Percentiles rank a stretch among this genome's conserved stretches.
Conservation (phyloP, 768 basidiomycete species). For the Cyathus striatus region DNA sequence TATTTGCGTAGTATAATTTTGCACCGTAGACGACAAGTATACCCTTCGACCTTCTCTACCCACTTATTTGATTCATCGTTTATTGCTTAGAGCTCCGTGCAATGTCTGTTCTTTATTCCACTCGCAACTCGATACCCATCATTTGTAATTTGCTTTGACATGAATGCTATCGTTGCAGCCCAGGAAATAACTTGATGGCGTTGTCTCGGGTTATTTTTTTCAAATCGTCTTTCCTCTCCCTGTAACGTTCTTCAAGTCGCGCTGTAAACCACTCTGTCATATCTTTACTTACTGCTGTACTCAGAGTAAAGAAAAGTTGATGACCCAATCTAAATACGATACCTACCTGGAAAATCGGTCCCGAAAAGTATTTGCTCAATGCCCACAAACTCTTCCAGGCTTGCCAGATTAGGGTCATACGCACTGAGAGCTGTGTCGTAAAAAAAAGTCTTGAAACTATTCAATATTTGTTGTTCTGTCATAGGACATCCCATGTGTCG, state of each 20-base stretch:
- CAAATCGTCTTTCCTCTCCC: conserved; percentile 30
- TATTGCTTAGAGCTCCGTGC: too few relatives aligned
- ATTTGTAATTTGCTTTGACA: too few relatives aligned
- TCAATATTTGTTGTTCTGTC: conserved; percentile 58
- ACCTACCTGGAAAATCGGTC: conserved; percentile 70
- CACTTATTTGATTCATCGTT: too few relatives aligned
- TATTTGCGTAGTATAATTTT: too few relatives aligned
- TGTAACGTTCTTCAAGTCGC: conserved; percentile 46
- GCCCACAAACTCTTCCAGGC: conserved; percentile 45
- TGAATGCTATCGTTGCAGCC: too few relatives aligned
- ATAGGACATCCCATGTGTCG: conserved; percentile 65
- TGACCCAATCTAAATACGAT: neutral
- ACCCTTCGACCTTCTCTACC: too few relatives aligned
- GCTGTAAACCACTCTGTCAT: conserved; percentile 60
- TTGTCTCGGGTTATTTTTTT: conserved; percentile 42
- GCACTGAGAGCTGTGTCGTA: conserved; percentile 70
- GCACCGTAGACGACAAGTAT: too few relatives aligned
- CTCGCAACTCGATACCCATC: too few relatives aligned
- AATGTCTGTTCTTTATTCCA: too few relatives aligned
- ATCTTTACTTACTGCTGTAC: conserved; percentile 49
- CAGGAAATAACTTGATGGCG: conserved; percentile 46
- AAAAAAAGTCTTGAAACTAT: conserved; percentile 69
- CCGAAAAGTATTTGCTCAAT: conserved; percentile 60
- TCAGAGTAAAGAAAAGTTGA: neutral
- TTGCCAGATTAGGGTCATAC: conserved; percentile 43